Base-by-base conservation (phyloP, 768 basidiomycete genomes). In the Tricholoma sp. region DNA sequence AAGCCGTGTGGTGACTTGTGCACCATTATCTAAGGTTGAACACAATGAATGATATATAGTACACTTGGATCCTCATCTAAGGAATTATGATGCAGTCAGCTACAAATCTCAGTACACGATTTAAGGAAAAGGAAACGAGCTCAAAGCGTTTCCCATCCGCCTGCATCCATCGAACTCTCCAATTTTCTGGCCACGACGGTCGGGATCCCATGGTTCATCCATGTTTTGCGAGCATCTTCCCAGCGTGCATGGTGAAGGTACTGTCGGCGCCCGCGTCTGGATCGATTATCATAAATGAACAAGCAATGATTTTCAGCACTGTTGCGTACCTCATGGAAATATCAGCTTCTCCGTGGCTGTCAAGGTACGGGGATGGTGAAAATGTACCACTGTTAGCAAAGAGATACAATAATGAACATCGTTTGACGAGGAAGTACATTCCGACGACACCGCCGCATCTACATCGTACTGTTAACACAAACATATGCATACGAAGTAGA, bases 311-410 rank as follows among this genome's bases (percentile, higher is more conserved):
- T 20, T 54, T 29, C 24, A 50, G 52, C 29, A 50, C n/a, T 13
- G 45, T 8, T 20, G 39, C 79, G 55, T 63, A 93, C 94, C 92
- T 85, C 88, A 96, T 92, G 2, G 88, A 89, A 11, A 91, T 76
- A 68, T 98, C 96, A 2, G 93, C 81, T 65, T 98, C 97, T 1
- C 96, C 97, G 58, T 98, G 97, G 1, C 83, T 82, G 63, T 99
- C 97, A 39, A 98, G 80, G 65, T 97, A 98, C 0, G 96, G 94
- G 31, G 95, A 89, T 12, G 84, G 81, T 1, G 81, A 79, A 70
- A 95, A 98, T 3, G 91, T 84, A n/a, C 96, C 97, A 50, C 87
- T 92, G 59, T 84, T 86, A 31, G 88, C 87, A 65, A 93, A 94
- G 15, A 98, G 78, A 68, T 91, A 98, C 12, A 98, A 68, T 56